Conservation (phyloP, 2,329 filamentous ascomycete genomes). For the Diatrype stigma region DNA sequence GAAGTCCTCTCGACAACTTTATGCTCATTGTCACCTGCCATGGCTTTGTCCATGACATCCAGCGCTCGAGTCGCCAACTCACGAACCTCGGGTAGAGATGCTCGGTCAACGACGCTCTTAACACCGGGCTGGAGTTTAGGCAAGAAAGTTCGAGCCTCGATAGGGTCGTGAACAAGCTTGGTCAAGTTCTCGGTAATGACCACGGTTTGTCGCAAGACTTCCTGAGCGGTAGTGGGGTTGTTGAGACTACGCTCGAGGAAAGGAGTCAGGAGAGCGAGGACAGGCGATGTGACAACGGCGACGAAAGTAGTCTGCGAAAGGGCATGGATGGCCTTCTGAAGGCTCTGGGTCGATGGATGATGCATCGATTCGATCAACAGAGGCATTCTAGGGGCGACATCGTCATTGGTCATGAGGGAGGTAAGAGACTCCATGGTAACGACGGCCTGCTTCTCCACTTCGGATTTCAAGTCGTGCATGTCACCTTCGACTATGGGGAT, state of each 20-base stretch:
- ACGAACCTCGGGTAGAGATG: slow-evolving; percentile 90
- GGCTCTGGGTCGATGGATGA: slow-evolving; percentile 79
- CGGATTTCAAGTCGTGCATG: slow-evolving; percentile 94
- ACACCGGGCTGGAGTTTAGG: slow-evolving; percentile 94
- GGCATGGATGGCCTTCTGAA: slow-evolving; percentile 95
- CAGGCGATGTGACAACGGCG: slow-evolving; percentile 89
- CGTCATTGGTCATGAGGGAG: slow-evolving; percentile 89
- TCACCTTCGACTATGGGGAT: slow-evolving; percentile 88
- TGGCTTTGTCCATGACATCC: slow-evolving; percentile 87
- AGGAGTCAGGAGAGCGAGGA: slow-evolving; percentile 89
- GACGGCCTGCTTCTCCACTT: slow-evolving; percentile 84
- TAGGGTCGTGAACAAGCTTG: slow-evolving; percentile 91
- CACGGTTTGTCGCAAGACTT: slow-evolving; percentile 91
- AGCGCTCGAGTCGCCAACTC: slow-evolving; percentile 81
- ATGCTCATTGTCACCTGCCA: slow-evolving; percentile 60
- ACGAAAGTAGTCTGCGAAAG: slow-evolving; percentile 98
- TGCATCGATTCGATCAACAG: slow-evolving; percentile 94
- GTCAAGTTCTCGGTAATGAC: slow-evolving; percentile 98
- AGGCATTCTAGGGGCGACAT: slow-evolving; percentile 87
- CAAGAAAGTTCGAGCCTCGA: slow-evolving; percentile 91
- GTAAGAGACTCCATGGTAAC: slow-evolving; percentile 90
- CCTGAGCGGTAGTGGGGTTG: slow-evolving; percentile 83
- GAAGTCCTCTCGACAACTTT: slow-evolving; percentile 63
- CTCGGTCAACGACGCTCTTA: slow-evolving; percentile 79
- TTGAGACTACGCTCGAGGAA: slow-evolving; percentile 92